A percentile compares a stretch with the other conserved stretches of the same genome.
Evolutionary conservation across 345 rosid species (phyloP).

Genomic region (Erodium maritimum): DNA sequence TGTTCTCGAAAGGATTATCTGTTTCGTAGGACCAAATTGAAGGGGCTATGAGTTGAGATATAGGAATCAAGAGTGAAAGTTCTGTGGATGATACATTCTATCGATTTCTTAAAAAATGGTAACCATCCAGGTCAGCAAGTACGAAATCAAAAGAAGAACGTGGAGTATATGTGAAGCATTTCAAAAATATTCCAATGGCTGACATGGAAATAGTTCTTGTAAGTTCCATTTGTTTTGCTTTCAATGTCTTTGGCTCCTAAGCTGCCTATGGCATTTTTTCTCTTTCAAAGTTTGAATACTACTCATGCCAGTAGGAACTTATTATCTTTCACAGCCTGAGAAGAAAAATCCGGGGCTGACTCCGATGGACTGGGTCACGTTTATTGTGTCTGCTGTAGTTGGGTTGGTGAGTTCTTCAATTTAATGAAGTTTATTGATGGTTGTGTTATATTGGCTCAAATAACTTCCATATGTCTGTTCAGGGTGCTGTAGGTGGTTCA

Average conservation of each 20-base stretch:
- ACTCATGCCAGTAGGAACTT: constrained; percentile 8
- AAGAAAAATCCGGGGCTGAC: not conserved
- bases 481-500: constrained; percentile 51
- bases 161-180: constrained; percentile 80
- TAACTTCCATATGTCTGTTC: constrained; percentile 4
- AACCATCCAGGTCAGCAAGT: constrained; percentile 53
- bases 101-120: constrained; percentile 10
- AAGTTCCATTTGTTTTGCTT: constrained; percentile 15
- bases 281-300: constrained; percentile 3
- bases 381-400: not conserved
- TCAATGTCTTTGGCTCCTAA: not conserved
- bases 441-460: too few species aligned
- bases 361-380: not conserved
- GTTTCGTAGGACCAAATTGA: not conserved
- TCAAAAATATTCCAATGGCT: constrained; percentile 98
- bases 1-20: not conserved
- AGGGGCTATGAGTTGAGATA: not conserved
- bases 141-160: constrained; percentile 41
- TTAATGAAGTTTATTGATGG: too few species aligned
- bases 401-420: not conserved
- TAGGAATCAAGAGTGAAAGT: too few species aligned
- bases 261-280: not conserved
- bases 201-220: constrained; percentile 98
- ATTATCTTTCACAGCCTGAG: constrained; percentile 43
- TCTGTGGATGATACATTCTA: not conserved